Base-by-base conservation (phyloP, 2,329 filamentous ascomycete species). In the Penicillium verrucosum region DNA sequence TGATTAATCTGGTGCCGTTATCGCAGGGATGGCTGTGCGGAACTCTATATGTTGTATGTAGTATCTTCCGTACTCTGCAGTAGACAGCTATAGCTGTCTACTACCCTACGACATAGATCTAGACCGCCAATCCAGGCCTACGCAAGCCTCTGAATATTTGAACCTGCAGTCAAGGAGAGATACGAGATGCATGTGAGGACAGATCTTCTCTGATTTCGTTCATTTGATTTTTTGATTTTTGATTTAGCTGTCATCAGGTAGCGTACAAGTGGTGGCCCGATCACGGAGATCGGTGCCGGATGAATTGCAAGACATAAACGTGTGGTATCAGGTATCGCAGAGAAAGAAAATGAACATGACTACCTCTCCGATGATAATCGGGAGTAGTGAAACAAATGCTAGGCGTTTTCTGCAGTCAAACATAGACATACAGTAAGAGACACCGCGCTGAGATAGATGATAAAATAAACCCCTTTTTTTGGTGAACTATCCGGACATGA, bases 321-420 rank as follows among this genome's bases (percentile, higher is more conserved):
- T 54, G 51, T 68, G 68, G 68, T 68, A 69, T 69, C 66, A 68
- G 63, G 68, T 68, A 70, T 69, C 64, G 60, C 62, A 61, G 56
- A 52, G 32, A 46, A 45, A 49, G 42, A 27, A 23, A 25, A 36
- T 36, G 8, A 58, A 44, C 40, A 54, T 34, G 56, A 51, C 48
- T 41, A 51, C 40, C 53, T 51, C 48, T 38, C 46, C 32, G 36
- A 52, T 46, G 29, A 52, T 46, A 45, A 56, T 52, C 42, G 36
- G 32, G 41, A 42, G 54, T 37, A 55, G 37, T 47, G 25, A 57
- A 25, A 51, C 43, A 54, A 52, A 58, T 61, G 64, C 51, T 59
- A 56, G 49, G 56, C 45, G 56, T 62, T 65, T 59, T 59, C 57
- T 56, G 59, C 54, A 48, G 56, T 54, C 50, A 53, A 32, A 46